A percentile compares a stretch with the other conserved stretches of the same genome.
Conservation (phyloP, 176 grass and related monocot species). For the Rhipidocladum racemiflorum region DNA sequence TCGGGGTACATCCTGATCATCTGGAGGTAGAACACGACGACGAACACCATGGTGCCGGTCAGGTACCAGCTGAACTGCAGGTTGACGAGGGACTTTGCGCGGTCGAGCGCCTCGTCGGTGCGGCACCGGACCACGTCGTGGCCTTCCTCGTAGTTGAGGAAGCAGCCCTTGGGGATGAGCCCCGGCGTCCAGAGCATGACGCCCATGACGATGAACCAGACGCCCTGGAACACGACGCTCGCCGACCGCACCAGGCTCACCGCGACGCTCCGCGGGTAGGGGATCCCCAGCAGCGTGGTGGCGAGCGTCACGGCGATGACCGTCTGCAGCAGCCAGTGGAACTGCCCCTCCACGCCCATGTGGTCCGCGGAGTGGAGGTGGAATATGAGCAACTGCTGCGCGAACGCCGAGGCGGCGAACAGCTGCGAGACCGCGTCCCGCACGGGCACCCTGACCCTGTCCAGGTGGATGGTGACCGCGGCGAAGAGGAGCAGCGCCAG, state of each 20-base stretch:
- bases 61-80: conserved; percentile 93
- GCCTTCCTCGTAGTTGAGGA: conserved; percentile 71
- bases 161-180: conserved; percentile 74
- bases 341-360: conserved; percentile 89
- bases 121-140: conserved; percentile 75
- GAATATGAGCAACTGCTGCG: conserved; percentile 84
- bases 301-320: conserved; percentile 68
- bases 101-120: conserved; percentile 54
- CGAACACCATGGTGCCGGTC: conserved; percentile 52
- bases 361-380: conserved; percentile 83
- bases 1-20: conserved; percentile 52
- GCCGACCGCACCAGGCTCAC: conserved; percentile 68
- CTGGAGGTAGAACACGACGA: conserved; percentile 56
- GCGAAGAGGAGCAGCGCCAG: conserved; percentile 66
- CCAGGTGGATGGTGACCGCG: conserved; percentile 64
- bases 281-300: conserved; percentile 60
- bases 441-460: conserved; percentile 40
- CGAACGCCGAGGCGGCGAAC: conserved; percentile 51
- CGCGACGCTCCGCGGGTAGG: conserved; percentile 46
- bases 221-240: conserved; percentile 78
- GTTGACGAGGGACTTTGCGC: conserved; percentile 87
- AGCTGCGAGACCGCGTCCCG: conserved; percentile 59
- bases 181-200: conserved; percentile 84
- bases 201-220: conserved; percentile 86
- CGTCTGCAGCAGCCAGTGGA: conserved; percentile 71